phyloP scores from a whole-genome alignment of 2,329 filamentous ascomycete genomes.

The Triangularia verruculosa region DNA sequence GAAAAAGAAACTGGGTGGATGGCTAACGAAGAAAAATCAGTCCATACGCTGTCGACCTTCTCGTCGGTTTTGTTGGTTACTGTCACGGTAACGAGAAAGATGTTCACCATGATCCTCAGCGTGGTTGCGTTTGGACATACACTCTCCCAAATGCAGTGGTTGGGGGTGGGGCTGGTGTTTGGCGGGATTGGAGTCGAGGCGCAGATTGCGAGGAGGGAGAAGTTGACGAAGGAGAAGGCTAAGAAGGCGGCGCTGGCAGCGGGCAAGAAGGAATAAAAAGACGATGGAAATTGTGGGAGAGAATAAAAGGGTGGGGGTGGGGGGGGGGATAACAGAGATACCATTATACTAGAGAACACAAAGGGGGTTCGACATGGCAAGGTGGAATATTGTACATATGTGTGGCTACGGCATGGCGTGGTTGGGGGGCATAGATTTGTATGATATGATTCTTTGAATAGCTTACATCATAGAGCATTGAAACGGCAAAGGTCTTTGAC shows the following conservation, averaged over 20 bases:
- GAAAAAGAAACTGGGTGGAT: background rate
- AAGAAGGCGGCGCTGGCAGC: conserved; percentile 44
- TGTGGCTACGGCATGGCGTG: background rate
- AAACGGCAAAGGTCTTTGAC: no score
- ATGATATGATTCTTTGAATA: no score
- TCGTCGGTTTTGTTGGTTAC: conserved; percentile 90
- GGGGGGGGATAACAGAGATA: background rate
- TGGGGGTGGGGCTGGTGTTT: conserved; percentile 90
- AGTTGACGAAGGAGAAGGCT: conserved; percentile 71
- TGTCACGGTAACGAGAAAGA: conserved; percentile 95
- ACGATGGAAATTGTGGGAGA: background rate
- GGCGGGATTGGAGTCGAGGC: conserved; percentile 92
- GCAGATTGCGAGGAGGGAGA: conserved; percentile 75
- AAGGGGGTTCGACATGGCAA: background rate
- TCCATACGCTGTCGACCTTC: conserved; percentile 91
- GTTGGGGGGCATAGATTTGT: background rate
- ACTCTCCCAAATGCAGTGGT: conserved; percentile 85
- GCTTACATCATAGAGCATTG: no score
- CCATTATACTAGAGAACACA: background rate
- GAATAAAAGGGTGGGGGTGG: background rate
- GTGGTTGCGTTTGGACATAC: conserved; percentile 92
- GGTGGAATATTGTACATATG: background rate
- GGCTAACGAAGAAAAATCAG: conserved; percentile 34
- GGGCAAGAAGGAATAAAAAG: conserved; percentile 32
- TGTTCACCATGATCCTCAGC: conserved; percentile 97